A percentile compares a stretch with the other conserved stretches of the same genome.
These are phyloP conservation scores for Backusella westeae DNA, from an alignment of 192 early-diverging fungal genomes.

Conservation along the genomic window DNA sequence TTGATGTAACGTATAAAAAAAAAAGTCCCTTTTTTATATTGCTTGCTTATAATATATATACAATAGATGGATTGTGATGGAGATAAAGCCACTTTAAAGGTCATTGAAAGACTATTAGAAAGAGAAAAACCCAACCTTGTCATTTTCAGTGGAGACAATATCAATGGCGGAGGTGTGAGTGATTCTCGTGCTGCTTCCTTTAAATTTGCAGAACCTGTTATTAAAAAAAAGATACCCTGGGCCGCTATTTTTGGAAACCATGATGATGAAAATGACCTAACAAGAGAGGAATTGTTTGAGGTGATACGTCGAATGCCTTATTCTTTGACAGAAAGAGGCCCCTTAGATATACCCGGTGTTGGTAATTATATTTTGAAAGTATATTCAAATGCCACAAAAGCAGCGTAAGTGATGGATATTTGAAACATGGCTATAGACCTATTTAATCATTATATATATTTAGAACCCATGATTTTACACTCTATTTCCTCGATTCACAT, in stretches of 20 bases:
- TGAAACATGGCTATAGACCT: neutral
- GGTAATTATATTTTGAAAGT: constrained; percentile 43
- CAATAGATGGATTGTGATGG: constrained; percentile 40
- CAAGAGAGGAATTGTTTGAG: constrained; percentile 41
- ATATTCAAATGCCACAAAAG: constrained; percentile 13
- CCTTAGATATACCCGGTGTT: constrained; percentile 36
- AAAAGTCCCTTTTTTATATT: neutral
- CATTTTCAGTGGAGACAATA: constrained; percentile 46
- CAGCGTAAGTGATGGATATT: neutral
- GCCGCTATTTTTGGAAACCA: constrained; percentile 47
- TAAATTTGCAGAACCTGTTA: constrained; percentile 23
- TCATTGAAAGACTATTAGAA: constrained; percentile 42
- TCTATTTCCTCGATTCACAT: constrained; percentile 46
- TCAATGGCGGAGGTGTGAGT: constrained; percentile 33
- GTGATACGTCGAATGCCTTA: constrained; percentile 39
- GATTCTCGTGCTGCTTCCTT: constrained; percentile 26
- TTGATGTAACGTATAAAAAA: constrained; percentile 24
- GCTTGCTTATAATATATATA: neutral
- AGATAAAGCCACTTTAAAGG: constrained; percentile 36
- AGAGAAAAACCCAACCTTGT: constrained; percentile 44
- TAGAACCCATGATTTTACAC: constrained; percentile 29
- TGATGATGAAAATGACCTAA: constrained; percentile 44
- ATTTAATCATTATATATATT: neutral
- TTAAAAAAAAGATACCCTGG: constrained; percentile 15
- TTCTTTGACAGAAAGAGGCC: constrained; percentile 35